Base-by-base conservation (phyloP, 2,329 filamentous ascomycete species). In the Didymella pomorum region DNA sequence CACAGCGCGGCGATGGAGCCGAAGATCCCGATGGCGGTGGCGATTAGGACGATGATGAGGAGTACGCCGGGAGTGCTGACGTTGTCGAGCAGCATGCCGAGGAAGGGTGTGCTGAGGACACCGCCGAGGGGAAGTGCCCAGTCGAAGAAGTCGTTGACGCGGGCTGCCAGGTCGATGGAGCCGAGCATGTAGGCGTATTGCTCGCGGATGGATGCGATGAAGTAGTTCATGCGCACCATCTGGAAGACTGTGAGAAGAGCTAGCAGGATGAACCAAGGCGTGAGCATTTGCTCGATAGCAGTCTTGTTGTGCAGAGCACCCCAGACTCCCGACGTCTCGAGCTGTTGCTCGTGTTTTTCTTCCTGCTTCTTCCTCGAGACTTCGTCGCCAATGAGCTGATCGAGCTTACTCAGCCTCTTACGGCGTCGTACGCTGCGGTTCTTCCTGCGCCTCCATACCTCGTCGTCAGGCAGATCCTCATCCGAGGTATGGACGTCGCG, bases 181-280 rank as follows among this genome's bases (percentile, higher is more conserved):
- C 80, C 80, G 5, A 96, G 84, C 47, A 97, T 84, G 69, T 87
- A 89, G 46, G 86, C 84, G 77, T 96, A 96, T 75, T 97, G 93
- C 3, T 88, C 84, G 2, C 89, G 85, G 63, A 97, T 89, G 2
- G 93, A 96, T 3, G 93, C 92, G 52, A 97, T 91, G 73, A 96
- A 96, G 80, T 93, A 96, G 79, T 96, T 96, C 83, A 96, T 96
- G 18, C 72, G 66, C 10, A 76, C 63, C 79, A 83, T 86, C 73
- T 84, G 82, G 26, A 84, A 61, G 43, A 84, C 76, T 3, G 92
- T 96, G 74, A 96, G 94, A 20, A 92, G 77, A 5, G 91, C 90
- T 68, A 96, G 91, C 35, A 96, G 82, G 31, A 92, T 81, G 73
- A 94, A 96, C 92, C 92, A 96, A 0, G 89, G 89, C 5, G 89